Base-by-base conservation (phyloP, 208 protist genomes). In the Trypanosoma melophagium region DNA sequence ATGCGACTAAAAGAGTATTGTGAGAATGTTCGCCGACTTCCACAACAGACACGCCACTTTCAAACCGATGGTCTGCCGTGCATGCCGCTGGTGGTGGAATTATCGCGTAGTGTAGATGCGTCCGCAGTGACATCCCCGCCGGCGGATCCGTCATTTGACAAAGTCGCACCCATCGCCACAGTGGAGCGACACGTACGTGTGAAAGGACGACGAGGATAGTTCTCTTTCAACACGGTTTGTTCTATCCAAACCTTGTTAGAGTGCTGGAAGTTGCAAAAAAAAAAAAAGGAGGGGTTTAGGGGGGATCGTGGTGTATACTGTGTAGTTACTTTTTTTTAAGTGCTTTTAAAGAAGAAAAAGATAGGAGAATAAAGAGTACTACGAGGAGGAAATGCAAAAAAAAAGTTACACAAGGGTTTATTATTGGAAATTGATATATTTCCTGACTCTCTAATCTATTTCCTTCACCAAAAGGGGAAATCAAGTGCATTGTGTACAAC, bases 61-160 rank as follows among this genome's bases (percentile, higher is more conserved):
- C 74, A 86, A 59, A 90, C 81, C 14, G 87, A 87, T 60, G 87
- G 87, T 24, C 67, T 90, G 60, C 84, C 83, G 24, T 87, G 87
- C 81, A 90, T 93, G 87, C 87, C 87, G n/a, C 78, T 93, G 42
- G 84, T 93, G 17, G 82, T 90, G 25, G 87, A 93, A 71, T 71
- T 89, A 14, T 80, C 81, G 19, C 74, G 79, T 10, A 57, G 69
- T 45, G 35, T 77, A 38, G 58, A 66, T 61, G 52, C 72, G 51
- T 35, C 57, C 16, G 40, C 58, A 3, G 58, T 47, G 54, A 71
- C 12, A 41, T 80, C 50, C 35, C 70, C 70, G 22, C 61, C 55
- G 19, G 79, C 71, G 1, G 77, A 76, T 51, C 69, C 64, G 25
- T 78, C 76, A 40, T 92, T 86, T 56, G 86, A 92, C 52, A 68